A percentile compares a stretch with the other conserved stretches of the same genome.
phyloP scores from a whole-genome alignment of 2,329 filamentous ascomycete genomes.

The Geosmithia putterillii region DNA sequence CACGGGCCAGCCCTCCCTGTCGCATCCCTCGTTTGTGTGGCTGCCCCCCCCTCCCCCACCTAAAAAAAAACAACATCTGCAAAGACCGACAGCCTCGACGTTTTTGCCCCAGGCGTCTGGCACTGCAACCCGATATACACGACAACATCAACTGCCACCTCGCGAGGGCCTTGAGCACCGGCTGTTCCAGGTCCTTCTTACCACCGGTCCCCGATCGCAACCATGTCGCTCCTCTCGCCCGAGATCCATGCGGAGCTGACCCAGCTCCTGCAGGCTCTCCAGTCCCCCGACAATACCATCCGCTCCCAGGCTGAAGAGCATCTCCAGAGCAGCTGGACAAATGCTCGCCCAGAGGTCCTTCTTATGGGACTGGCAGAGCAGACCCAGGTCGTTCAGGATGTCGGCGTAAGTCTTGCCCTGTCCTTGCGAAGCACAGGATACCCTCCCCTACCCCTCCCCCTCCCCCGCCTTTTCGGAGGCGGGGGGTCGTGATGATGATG shows the following conservation, averaged over 20 bases:
- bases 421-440: no score
- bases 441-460: neutral
- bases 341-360: conserved; percentile 68
- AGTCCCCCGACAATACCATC: conserved; percentile 77
- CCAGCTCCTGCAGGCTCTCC: conserved; percentile 77
- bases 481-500: no score
- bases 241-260: conserved; percentile 76
- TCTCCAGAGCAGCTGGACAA: conserved; percentile 82
- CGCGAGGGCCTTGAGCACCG: neutral
- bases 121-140: neutral
- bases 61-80: neutral
- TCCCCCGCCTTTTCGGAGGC: neutral
- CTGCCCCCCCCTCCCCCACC: conserved; percentile 3
- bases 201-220: conserved; percentile 9
- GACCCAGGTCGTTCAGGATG: conserved; percentile 64
- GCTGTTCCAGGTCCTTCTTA: neutral
- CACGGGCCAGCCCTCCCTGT: neutral
- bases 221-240: conserved; percentile 70
- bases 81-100: neutral
- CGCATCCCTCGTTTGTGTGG: neutral
- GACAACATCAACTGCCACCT: neutral
- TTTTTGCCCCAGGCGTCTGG: neutral
- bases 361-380: conserved; percentile 93
- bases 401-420: conserved; percentile 39
- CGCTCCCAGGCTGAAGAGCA: conserved; percentile 83